phyloP scores from a whole-genome alignment of 306 rosid species.

The Rosa chinensis region DNA sequence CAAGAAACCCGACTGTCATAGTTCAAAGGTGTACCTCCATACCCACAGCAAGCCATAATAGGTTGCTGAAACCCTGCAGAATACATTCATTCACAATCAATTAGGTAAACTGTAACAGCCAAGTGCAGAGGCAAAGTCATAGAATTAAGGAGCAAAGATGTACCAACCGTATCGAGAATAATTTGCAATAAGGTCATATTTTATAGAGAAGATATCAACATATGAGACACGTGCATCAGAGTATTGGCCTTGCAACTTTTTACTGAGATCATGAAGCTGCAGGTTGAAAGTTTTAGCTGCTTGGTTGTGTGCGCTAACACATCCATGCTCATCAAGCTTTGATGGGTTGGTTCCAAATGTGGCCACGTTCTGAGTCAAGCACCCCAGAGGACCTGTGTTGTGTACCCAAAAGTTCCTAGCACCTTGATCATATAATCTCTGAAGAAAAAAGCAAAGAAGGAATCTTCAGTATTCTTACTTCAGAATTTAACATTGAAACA shows the following conservation, averaged over 20 bases:
- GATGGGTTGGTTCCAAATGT: conserved; percentile 72
- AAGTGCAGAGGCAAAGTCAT: not conserved
- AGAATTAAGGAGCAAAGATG: not conserved
- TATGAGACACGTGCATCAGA: conserved; percentile 61
- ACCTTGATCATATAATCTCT: conserved; percentile 77
- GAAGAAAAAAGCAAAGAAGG: conserved; percentile 15
- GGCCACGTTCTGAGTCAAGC: conserved; percentile 77
- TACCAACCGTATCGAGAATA: conserved; percentile 61
- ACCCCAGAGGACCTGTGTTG: conserved; percentile 88
- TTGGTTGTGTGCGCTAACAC: conserved; percentile 69
- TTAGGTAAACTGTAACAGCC: not conserved
- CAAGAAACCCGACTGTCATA: conserved; percentile 54
- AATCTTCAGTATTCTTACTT: not conserved
- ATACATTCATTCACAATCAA: not conserved
- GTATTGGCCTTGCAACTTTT: conserved; percentile 66
- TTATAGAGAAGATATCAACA: conserved; percentile 67
- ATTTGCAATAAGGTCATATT: conserved; percentile 66
- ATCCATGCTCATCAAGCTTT: conserved; percentile 68
- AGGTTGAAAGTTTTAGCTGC: conserved; percentile 70
- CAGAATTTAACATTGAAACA: not conserved
- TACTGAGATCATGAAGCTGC: conserved; percentile 70
- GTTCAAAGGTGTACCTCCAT: conserved; percentile 83
- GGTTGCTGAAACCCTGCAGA: conserved; percentile 73
- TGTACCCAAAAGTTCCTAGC: conserved; percentile 85
- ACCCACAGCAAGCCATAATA: conserved; percentile 82